phyloP scores from a whole-genome alignment of 345 rosid species.

The Lenwebbia sp. region DNA sequence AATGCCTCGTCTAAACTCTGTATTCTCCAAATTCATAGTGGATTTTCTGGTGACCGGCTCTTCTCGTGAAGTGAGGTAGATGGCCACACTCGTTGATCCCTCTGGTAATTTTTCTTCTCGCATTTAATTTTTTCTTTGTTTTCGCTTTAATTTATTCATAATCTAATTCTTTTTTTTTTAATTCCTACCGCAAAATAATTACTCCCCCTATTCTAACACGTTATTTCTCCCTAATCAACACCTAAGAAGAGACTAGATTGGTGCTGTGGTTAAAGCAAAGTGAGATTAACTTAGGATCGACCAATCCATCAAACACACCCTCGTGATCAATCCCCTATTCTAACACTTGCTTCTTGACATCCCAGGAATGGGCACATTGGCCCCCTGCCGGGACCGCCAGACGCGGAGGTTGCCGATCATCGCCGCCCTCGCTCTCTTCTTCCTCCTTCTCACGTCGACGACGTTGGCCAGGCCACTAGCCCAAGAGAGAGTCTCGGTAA shows the following conservation, averaged over 20 bases:
- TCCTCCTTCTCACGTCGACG: neutral
- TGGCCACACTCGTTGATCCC: too few species aligned
- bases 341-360: neutral
- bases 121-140: too few species aligned
- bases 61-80: neutral
- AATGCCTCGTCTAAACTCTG: neutral
- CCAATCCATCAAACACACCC: neutral
- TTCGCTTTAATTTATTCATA: too few species aligned
- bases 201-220: neutral
- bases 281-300: neutral
- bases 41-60: accelerated
- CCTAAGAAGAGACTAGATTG: neutral
- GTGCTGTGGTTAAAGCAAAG: neutral
- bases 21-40: neutral
- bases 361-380: neutral
- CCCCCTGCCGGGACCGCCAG: neutral
- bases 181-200: neutral
- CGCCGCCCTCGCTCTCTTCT: neutral
- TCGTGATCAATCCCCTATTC: neutral
- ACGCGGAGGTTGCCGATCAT: neutral
- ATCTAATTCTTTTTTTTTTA: neutral
- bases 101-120: too few species aligned
- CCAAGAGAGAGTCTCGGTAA: neutral
- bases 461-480: neutral
- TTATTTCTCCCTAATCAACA: neutral